Conservation (phyloP, 371 early-diverging fungal species). For the Mucor ambiguus region DNA sequence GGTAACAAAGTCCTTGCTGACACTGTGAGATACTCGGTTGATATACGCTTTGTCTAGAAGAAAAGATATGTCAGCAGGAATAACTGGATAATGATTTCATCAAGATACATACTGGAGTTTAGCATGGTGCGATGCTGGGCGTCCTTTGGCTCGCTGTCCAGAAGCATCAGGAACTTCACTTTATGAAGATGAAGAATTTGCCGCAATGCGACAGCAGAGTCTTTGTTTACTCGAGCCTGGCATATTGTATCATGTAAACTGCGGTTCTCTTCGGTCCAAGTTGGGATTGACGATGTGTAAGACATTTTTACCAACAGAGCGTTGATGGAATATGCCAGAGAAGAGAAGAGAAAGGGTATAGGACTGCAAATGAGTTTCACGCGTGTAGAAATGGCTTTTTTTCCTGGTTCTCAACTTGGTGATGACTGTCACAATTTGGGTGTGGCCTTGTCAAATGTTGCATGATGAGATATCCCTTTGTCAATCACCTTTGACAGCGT, state of each 20-base stretch:
- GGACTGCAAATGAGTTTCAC: neutral
- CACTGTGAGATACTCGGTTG: slow-evolving; percentile 51
- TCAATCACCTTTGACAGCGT: too few relatives aligned
- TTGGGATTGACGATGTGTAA: slow-evolving; percentile 18
- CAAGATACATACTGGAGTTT: slow-evolving; percentile 45
- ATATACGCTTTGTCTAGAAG: slow-evolving; percentile 51
- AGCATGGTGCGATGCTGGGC: slow-evolving; percentile 49
- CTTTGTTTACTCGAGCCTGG: slow-evolving; percentile 32
- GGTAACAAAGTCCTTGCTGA: slow-evolving; percentile 73
- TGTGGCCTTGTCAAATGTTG: too few relatives aligned
- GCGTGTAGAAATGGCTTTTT: neutral
- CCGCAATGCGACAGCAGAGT: slow-evolving; percentile 20
- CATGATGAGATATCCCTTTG: too few relatives aligned
- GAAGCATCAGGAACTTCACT: slow-evolving; percentile 40
- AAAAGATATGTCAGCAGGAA: neutral
- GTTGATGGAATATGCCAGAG: neutral
- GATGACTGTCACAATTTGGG: too few relatives aligned
- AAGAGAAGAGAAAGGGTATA: neutral
- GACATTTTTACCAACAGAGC: slow-evolving; percentile 5
- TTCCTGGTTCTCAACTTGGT: neutral
- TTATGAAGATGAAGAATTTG: slow-evolving; percentile 35
- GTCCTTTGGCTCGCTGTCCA: slow-evolving; percentile 55
- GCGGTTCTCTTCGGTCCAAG: slow-evolving; percentile 30
- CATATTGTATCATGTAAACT: slow-evolving; percentile 34
- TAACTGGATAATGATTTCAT: neutral